A percentile compares a stretch with the other conserved stretches of the same genome.
Evolutionary conservation across 495 filamentous ascomycete species (phyloP).

Genomic region (Cercophora sp.): DNA sequence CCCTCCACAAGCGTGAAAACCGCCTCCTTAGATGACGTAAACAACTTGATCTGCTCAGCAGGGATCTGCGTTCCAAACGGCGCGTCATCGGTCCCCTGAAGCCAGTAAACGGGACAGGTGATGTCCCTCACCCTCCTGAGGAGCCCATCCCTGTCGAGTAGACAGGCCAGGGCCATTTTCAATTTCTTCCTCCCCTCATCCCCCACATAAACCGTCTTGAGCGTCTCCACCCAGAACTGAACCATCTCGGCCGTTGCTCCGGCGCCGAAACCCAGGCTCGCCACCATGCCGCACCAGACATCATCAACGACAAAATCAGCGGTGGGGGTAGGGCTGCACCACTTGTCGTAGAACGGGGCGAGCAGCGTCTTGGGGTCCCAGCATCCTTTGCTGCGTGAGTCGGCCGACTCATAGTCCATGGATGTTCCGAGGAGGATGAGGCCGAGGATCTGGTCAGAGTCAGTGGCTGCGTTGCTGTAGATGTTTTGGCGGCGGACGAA

Average conservation of each 20-base stretch:
- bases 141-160: conserved; percentile 58
- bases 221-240: conserved; percentile 49
- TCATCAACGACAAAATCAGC: conserved; percentile 53
- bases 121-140: conserved; percentile 51
- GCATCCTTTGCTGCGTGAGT: conserved; percentile 48
- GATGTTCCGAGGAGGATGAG: conserved; percentile 61
- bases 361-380: conserved; percentile 52
- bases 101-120: conserved; percentile 57
- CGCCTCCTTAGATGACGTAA: conserved; percentile 49
- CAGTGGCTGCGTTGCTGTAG: neutral
- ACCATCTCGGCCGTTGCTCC: conserved; percentile 35
- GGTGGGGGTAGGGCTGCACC: conserved; percentile 40
- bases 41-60: conserved; percentile 55
- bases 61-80: conserved; percentile 48
- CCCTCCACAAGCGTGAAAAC: conserved; percentile 46
- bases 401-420: conserved; percentile 57
- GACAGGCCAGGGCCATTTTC: conserved; percentile 53
- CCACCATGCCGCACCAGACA: conserved; percentile 53
- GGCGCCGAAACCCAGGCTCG: conserved; percentile 53
- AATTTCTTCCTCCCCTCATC: conserved; percentile 54
- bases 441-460: conserved; percentile 44
- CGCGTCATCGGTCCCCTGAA: conserved; percentile 58
- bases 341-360: conserved; percentile 40
- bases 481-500: conserved; percentile 16
- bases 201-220: conserved; percentile 54